Evolutionary conservation across 2,329 filamentous ascomycete genomes (phyloP), one percentile per base, ranked within the genome.

Genomic region (Drechslerella dactyloides): DNA sequence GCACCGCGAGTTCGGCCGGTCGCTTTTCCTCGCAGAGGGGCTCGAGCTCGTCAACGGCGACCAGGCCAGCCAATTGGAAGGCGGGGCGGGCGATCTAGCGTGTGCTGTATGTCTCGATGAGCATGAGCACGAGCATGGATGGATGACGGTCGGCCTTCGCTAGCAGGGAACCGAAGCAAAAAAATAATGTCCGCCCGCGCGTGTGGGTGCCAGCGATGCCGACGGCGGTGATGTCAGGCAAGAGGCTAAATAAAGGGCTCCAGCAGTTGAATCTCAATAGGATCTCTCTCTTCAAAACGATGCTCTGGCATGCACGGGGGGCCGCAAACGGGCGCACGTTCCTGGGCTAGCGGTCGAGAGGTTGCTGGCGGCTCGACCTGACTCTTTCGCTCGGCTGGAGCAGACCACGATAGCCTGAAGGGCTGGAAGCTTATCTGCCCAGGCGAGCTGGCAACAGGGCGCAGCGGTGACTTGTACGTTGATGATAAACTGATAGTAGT

Each of bases 331-430:
- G 37, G 37, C 37, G 37, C 37, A 42, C 37, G 37, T 42, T 42
- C 37, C 37, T 42, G 37, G 15, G 37, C 37, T 13, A 42, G 37
- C 37, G 13, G 37, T 42, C n/a, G 37, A 42, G 37, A 52, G 24
- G 21, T 24, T 69, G 33, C 51, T 44, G 58, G 59, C 66, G 66
- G 59, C 50, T 70, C 50, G 56, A 60, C 40, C 27, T 52, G 54
- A 65, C 62, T 46, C 24, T 57, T 57, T 35, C 48, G 5, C 13
- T 42, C 37, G 19, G 46, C 19, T 19, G 46, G 42, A 53, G 27
- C 61, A 57, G 59, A 64, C 66, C 66, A 70, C 66, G 58, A 56
- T 70, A 44, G 59, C 40, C 46, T 54, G 59, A 64, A 44, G 21
- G 51, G 58, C 66, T 64, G 66, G 35, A 53, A 13, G 44, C 48